Evolutionary conservation across 305 asterid species (phyloP).

Genomic region (Petunia hybrid): DNA sequence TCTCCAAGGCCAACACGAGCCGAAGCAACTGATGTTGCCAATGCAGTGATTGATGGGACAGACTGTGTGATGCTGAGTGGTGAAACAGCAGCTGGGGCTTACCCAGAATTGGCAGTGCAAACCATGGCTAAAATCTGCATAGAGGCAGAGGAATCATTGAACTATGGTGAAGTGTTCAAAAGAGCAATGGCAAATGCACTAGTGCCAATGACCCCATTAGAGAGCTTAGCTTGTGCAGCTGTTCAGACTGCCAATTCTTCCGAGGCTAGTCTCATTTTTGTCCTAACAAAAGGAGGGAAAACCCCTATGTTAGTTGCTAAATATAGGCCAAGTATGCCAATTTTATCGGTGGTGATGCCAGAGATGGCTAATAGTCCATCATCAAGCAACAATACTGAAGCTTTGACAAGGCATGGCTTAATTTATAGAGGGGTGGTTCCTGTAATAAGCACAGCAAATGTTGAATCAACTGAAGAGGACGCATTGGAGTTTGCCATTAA

Average conservation of each 20-base stretch:
- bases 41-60: constrained; percentile 77
- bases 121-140: constrained; percentile 81
- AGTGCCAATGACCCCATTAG: constrained; percentile 70
- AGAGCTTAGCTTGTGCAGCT: constrained; percentile 73
- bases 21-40: constrained; percentile 80
- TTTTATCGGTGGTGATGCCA: constrained; percentile 52
- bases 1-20: constrained; percentile 85
- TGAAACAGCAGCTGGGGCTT: constrained; percentile 84
- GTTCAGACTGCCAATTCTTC: constrained; percentile 72
- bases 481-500: constrained; percentile 62
- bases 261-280: background rate
- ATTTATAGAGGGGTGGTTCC: constrained; percentile 69
- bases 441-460: constrained; percentile 57
- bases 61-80: constrained; percentile 89
- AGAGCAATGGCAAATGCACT: constrained; percentile 60
- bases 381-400: constrained; percentile 32
- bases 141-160: constrained; percentile 76
- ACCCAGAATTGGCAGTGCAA: constrained; percentile 72
- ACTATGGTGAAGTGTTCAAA: constrained; percentile 63
- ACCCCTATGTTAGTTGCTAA: too few species aligned
- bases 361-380: constrained; percentile 38
- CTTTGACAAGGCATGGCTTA: constrained; percentile 70
- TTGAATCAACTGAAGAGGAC: constrained; percentile 62
- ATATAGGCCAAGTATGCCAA: too few species aligned
- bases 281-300: too few species aligned